A percentile compares a stretch with the other conserved stretches of the same genome.
These are phyloP conservation scores for Crithidia sp. DNA, from an alignment of 208 protist species.

Conservation along the genomic window DNA sequence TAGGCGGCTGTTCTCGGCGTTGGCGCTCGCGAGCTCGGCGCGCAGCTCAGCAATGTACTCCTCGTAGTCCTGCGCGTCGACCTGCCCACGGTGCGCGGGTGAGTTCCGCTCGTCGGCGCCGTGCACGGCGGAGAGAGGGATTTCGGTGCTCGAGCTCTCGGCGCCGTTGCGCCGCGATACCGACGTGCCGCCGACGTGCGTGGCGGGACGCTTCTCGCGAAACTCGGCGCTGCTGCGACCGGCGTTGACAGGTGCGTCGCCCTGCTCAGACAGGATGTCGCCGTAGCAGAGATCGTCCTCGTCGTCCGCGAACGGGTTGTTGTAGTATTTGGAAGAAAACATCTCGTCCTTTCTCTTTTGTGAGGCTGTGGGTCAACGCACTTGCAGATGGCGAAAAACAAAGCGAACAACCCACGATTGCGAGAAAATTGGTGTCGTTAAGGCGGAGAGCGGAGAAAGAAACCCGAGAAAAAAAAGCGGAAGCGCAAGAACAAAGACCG, in stretches of 20 bases:
- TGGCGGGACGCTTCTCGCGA: conserved; percentile 2
- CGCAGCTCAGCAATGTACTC: conserved; percentile 59
- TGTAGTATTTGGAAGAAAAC: conserved; percentile 51
- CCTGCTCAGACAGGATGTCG: conserved; percentile 38
- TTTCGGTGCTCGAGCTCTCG: conserved; percentile 20
- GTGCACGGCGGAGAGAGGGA: conserved; percentile 11
- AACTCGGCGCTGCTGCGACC: background rate
- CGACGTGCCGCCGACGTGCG: background rate
- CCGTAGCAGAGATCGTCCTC: conserved; percentile 72
- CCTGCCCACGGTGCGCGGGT: background rate
- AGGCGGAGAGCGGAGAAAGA: too few relatives aligned
- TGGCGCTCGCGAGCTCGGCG: conserved; percentile 44
- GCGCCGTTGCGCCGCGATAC: conserved; percentile 4
- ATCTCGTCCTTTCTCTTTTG: background rate
- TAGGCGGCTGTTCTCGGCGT: conserved; percentile 56
- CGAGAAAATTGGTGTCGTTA: too few relatives aligned
- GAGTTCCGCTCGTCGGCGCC: background rate
- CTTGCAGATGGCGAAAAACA: background rate
- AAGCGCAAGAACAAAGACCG: too few relatives aligned
- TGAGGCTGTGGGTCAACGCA: background rate
- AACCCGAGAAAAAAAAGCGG: too few relatives aligned
- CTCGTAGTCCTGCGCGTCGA: conserved; percentile 27
- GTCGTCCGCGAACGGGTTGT: conserved; percentile 69
- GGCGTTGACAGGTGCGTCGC: conserved; percentile 6
- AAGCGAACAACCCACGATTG: background rate